Base-by-base conservation (phyloP, 1,284 basidiomycete species). In the Microbotryomycetes sp. region DNA sequence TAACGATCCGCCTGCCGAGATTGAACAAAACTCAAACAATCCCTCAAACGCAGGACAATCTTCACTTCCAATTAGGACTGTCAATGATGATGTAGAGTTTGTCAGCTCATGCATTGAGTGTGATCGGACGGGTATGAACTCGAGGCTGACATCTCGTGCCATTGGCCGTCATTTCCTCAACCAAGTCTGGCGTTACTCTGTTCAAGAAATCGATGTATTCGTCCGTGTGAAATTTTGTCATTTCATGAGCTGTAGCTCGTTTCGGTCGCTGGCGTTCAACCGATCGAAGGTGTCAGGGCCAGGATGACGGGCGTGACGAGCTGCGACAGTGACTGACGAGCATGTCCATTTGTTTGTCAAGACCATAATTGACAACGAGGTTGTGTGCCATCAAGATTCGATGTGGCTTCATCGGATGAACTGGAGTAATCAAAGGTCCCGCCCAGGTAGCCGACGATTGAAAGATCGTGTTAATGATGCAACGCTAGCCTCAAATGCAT, bases 31-130 rank as follows among this genome's bases (percentile, higher is more conserved):
- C 72, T 98, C 96, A 71, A 93, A 98, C 0, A 98, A 79, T 0
- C 94, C 96, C 69, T 97, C 94, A 70, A 96, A 98, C 0, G 92
- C 84, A 2, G 94, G 94, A 72, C 97, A 97, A 75, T 98, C 94
- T 64, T 97, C 92, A 42, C 49, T 28, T 29, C 92, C 92, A 28
- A 89, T 83, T 30, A 93, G 79, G 75, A 91, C 89, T 91, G 65
- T 29, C 12, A 50, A 56, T 4, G 22, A 6, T 30, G n/a, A n/a
- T 25, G 4, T 22, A 3, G 9, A 53, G 46, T 45, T 60, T 30
- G n/a, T n/a, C n/a, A n/a, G n/a, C n/a, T n/a, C n/a, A n/a, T n/a
- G 6, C n/a, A 3, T 26, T 16, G 25, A n/a, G n/a, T 30, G 25
- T 15, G 47, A 22, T 30, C 4, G 23, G 9, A n/a, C 45, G 23